These are phyloP conservation scores for Arthrobotrys entomopaga DNA, from an alignment of 2,329 filamentous ascomycete genomes.

Conservation along the genomic window DNA sequence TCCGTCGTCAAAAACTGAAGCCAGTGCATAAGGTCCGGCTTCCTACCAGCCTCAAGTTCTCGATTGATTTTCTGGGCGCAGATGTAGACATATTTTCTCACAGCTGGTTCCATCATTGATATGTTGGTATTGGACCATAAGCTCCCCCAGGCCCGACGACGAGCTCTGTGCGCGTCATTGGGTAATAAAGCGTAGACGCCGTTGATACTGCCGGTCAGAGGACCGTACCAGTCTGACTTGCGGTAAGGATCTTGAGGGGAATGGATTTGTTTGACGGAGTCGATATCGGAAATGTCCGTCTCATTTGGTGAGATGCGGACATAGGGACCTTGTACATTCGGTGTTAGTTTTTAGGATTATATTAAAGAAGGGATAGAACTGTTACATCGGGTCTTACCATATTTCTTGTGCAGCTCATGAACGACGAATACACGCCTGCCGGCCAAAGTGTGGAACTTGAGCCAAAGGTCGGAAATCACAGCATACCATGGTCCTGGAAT, in stretches of 20 bases:
- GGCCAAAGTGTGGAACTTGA: background rate
- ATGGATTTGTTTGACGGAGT: slow-evolving; percentile 16
- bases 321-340: slow-evolving; percentile 22
- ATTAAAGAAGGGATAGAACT: slow-evolving; percentile 17
- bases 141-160: slow-evolving; percentile 11
- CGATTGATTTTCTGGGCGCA: slow-evolving; percentile 21
- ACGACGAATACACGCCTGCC: slow-evolving; percentile 18
- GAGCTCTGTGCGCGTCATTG: slow-evolving; percentile 1
- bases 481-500: slow-evolving; percentile 45
- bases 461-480: slow-evolving; percentile 10
- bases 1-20: slow-evolving; percentile 24
- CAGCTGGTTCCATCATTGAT: slow-evolving; percentile 7
- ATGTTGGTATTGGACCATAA: slow-evolving; percentile 25
- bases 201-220: slow-evolving; percentile 4
- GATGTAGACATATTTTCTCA: slow-evolving; percentile 6
- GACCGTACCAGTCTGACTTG: slow-evolving; percentile 26
- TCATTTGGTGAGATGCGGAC: slow-evolving; percentile 38
- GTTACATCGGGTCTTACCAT: slow-evolving; percentile 24
- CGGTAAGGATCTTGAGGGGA: slow-evolving; percentile 12
- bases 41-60: background rate
- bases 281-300: slow-evolving; percentile 9
- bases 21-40: slow-evolving; percentile 25
- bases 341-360: slow-evolving; percentile 28
- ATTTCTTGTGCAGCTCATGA: slow-evolving; percentile 35
- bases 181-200: background rate